Conservation (phyloP, 352 stramenopile species). For the Blastocystis sp. region DNA sequence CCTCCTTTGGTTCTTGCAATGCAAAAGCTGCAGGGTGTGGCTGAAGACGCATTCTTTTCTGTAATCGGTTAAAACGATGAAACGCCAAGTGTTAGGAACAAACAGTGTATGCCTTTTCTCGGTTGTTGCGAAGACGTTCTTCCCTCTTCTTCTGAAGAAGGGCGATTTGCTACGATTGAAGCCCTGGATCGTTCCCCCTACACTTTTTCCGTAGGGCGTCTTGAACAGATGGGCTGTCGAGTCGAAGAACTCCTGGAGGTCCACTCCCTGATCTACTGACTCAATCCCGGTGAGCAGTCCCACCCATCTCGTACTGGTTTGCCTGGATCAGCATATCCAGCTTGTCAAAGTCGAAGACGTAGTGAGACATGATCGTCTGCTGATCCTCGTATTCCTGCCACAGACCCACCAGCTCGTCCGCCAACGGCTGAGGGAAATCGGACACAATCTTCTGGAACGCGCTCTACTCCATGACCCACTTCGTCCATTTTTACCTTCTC, state of each 20-base stretch:
- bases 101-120: too few species aligned
- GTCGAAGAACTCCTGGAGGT: conserved; percentile 67
- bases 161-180: conserved; percentile 34
- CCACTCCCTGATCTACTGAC: conserved; percentile 23
- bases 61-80: too few species aligned
- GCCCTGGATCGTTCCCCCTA: neutral
- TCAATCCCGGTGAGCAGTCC: neutral
- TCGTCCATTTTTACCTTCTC: conserved; percentile 74
- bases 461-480: neutral
- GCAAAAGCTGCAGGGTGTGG: too few species aligned
- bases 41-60: too few species aligned
- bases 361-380: conserved; percentile 79
- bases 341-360: conserved; percentile 90
- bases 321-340: conserved; percentile 91
- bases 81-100: too few species aligned
- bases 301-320: conserved; percentile 85
- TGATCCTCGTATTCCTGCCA: conserved; percentile 82
- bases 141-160: conserved; percentile 27
- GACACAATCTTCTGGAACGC: conserved; percentile 73
- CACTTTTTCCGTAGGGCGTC: conserved; percentile 42
- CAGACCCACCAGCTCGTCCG: conserved; percentile 76
- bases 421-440: conserved; percentile 69
- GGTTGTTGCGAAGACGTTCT: neutral
- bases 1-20: too few species aligned
- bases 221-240: conserved; percentile 42